Evolutionary conservation across 176 grass and related monocot genomes (phyloP).

Genomic region (Rhynchospora tenuis): DNA sequence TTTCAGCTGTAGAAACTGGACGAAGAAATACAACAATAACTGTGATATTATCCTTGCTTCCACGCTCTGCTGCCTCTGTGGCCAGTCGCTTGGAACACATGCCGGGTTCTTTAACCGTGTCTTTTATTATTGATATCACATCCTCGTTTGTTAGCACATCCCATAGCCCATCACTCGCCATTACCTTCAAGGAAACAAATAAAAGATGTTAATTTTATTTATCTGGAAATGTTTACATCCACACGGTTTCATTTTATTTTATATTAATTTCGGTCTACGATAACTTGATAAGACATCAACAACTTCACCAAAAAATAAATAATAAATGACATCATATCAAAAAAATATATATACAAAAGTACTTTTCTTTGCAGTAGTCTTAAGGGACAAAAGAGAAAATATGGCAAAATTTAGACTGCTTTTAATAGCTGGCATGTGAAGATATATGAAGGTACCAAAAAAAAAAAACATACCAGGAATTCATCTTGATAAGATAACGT

Average conservation of each 20-base stretch:
- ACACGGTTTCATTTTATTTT: too few relatives aligned
- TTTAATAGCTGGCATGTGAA: not conserved
- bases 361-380: not conserved
- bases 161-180: constrained; percentile 86
- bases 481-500: constrained; percentile 66
- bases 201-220: not conserved
- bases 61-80: constrained; percentile 57
- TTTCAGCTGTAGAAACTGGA: constrained; percentile 66
- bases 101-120: constrained; percentile 82
- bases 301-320: too few relatives aligned
- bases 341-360: not conserved
- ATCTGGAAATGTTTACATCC: not conserved
- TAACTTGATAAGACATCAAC: too few relatives aligned
- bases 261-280: too few relatives aligned
- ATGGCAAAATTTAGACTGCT: too few relatives aligned
- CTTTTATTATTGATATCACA: constrained; percentile 87
- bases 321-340: not conserved
- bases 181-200: constrained; percentile 50
- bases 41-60: constrained; percentile 93
- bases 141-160: constrained; percentile 84
- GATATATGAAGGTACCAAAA: not conserved
- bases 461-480: constrained; percentile 54
- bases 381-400: not conserved
- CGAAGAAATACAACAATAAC: constrained; percentile 91
- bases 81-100: constrained; percentile 94